These are phyloP conservation scores for Trichosporon sp. DNA, from an alignment of 1,284 basidiomycete species.

Conservation along the genomic window DNA sequence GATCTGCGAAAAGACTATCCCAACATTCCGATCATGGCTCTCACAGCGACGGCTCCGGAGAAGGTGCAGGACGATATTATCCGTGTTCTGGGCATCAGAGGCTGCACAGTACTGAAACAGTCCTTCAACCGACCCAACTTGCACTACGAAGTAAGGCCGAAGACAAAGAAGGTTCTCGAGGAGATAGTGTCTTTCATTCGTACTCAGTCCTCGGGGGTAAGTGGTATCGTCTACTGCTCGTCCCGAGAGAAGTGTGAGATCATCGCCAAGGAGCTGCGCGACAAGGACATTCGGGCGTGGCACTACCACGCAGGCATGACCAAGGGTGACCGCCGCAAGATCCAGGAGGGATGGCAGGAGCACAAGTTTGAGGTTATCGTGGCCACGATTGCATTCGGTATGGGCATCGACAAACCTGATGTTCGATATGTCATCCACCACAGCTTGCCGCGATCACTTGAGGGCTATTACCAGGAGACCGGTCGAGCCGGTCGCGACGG, in stretches of 20 bases:
- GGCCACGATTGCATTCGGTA: constrained; percentile 94
- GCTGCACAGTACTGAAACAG: constrained; percentile 68
- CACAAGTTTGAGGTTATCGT: constrained; percentile 80
- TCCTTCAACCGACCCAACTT: constrained; percentile 95
- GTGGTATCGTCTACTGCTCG: constrained; percentile 86
- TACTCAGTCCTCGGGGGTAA: constrained; percentile 63
- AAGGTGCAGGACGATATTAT: constrained; percentile 79
- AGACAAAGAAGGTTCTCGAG: constrained; percentile 62
- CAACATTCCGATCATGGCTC: constrained; percentile 85
- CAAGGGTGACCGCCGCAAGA: constrained; percentile 66
- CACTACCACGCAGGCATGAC: constrained; percentile 87
- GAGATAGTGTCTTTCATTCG: constrained; percentile 77
- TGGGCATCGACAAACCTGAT: constrained; percentile 94
- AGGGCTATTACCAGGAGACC: constrained; percentile 81
- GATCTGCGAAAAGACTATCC: constrained; percentile 73
- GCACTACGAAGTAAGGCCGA: constrained; percentile 74
- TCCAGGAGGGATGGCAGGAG: constrained; percentile 74
- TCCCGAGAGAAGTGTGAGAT: constrained; percentile 75
- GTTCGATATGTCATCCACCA: constrained; percentile 73
- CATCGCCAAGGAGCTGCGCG: constrained; percentile 68
- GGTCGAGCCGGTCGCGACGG: constrained; percentile 82
- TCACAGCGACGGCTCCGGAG: constrained; percentile 89
- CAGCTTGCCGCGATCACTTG: constrained; percentile 68
- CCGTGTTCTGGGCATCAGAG: constrained; percentile 65
- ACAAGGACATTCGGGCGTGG: constrained; percentile 66